Base-by-base conservation (phyloP, 345 rosid genomes). In the Euclidium syriacum region DNA sequence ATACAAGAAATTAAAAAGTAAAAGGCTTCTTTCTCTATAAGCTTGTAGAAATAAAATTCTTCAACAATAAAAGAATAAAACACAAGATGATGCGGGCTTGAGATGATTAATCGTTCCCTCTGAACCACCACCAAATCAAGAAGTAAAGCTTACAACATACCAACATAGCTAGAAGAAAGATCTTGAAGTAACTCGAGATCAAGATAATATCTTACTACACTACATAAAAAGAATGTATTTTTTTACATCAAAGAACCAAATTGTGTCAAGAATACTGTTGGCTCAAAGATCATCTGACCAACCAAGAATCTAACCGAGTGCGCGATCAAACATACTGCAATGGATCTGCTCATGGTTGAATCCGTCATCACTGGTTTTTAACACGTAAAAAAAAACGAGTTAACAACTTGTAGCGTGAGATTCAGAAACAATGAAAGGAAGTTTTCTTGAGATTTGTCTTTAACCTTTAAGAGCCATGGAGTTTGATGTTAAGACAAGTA, bases 131-230 rank as follows among this genome's bases (percentile, higher is more conserved):
- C n/a, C n/a, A n/a, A n/a, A n/a, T n/a, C n/a, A n/a, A n/a, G n/a
- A n/a, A n/a, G n/a, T n/a, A 30, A 65, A 26, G 52, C 25, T 49
- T n/a, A n/a, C 29, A 39, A 39, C 75, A 32, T 79, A 88, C 95
- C 92, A 83, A 79, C 87, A 80, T 85, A 34, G 88, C 77, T 50
- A 82, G 43, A 51, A 83, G 81, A 57, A 79, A 78, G 58, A 86
- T 75, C 85, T 85, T 88, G 72, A 79, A 83, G 77, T 83, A 89
- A 77, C 95, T 91, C 32, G 94, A 91, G 73, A 91, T 75, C 36
- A 86, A 62, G 41, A 85, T 65, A n/a, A n/a, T n/a, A n/a, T n/a
- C n/a, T n/a, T n/a, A n/a, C n/a, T n/a, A n/a, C n/a, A n/a, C n/a
- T n/a, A n/a, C n/a, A n/a, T n/a, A n/a, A n/a, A n/a, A n/a, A n/a